Evolutionary conservation across 148 eudicot genomes (phyloP).

Genomic region (Selenicereus undatus): DNA sequence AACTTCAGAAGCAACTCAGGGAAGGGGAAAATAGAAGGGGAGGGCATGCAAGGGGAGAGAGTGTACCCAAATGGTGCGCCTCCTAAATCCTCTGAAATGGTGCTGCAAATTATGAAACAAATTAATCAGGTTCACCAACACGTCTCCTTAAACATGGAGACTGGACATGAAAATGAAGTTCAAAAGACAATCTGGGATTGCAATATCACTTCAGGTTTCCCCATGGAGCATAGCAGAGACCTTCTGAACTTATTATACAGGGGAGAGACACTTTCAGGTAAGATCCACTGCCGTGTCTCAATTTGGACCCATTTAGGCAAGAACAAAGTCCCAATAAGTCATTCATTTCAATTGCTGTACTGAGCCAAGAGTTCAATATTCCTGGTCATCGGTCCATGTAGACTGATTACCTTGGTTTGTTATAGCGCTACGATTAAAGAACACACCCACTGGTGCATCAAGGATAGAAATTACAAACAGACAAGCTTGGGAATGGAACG

Average conservation of each 20-base stretch:
- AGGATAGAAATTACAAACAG: too few relatives aligned
- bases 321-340: not conserved
- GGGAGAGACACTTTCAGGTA: not conserved
- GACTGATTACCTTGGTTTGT: too few relatives aligned
- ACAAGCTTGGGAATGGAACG: too few relatives aligned
- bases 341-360: not conserved
- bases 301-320: not conserved
- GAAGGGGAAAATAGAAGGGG: not conserved
- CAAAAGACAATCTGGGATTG: not conserved
- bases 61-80: constrained; percentile 95
- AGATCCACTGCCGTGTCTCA: not conserved
- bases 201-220: not conserved
- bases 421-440: too few relatives aligned
- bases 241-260: not conserved
- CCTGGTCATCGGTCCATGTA: too few relatives aligned
- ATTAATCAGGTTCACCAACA: not conserved
- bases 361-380: not conserved
- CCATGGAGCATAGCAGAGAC: not conserved
- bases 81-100: constrained; percentile 61
- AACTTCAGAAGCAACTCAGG: not conserved
- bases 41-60: not conserved
- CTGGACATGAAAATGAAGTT: not conserved
- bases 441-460: too few relatives aligned
- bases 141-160: not conserved
- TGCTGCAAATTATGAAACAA: constrained; percentile 44